Evolutionary conservation across 192 early-diverging fungal species (phyloP), one percentile per base, ranked within the genome.

Genomic region (Thoreauomyces humboldtii): DNA sequence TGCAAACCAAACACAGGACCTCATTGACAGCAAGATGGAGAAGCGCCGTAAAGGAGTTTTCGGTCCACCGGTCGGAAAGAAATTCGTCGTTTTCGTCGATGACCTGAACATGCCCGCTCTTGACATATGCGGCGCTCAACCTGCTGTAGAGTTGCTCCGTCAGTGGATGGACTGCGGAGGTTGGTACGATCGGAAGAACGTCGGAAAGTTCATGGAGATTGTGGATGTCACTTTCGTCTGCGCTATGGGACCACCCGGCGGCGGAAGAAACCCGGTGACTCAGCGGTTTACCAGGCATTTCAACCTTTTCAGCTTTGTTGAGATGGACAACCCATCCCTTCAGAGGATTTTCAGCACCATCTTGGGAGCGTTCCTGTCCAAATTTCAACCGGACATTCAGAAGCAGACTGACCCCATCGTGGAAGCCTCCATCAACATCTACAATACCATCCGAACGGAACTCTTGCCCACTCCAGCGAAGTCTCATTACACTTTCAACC

Each of bases 121-220:
- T 2, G 84, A 86, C 63, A 72, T 82, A 1, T 86, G 81, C 64
- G 76, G 78, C n/a, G 84, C 84, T 0, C 84, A 86, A 53, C 84
- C 84, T n/a, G 84, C 84, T 0, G 70, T 86, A 35, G 84, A 86
- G 48, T 65, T 86, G 3, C 61, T 86, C 6, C 69, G 84, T 9
- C 84, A 86, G 59, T 86, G 82, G 81, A 78, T 86, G 75, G 84
- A 86, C 53, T 86, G 78, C 54, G 70, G 72, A 17, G 84, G 84
- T 12, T 86, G 84, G 84, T 86, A 86, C 63, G 81, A 86, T 50
- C 54, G 79, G 19, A 81, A 75, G 65, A 75, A 75, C 28, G 68
- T 83, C 51, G 83, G 81, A 22, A 83, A 81, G 61, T 82, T 83
- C 59, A 83, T 80, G 83, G 82, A 84, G 46, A 71, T 86, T 35